Conservation (phyloP, 441 rosid genomes). For the Adansonia grandidieri region DNA sequence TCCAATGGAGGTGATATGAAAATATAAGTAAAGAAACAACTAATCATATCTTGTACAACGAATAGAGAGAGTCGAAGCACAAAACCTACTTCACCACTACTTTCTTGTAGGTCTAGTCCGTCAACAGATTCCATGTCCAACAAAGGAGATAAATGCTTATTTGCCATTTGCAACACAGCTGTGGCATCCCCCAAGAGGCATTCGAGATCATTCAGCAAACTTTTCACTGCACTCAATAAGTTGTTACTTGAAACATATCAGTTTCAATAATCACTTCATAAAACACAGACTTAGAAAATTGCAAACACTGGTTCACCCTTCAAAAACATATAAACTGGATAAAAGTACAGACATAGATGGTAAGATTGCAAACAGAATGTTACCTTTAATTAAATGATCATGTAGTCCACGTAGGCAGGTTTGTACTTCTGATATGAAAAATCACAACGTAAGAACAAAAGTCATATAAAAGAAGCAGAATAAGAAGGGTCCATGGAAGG, state of each 20-base stretch:
- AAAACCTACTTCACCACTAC: conserved; percentile 44
- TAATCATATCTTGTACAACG: not conserved
- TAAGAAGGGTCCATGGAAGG: not conserved
- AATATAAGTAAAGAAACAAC: not conserved
- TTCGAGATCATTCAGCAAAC: too few species aligned
- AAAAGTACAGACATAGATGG: not conserved
- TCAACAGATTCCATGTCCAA: conserved; percentile 35
- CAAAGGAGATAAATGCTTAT: conserved; percentile 33
- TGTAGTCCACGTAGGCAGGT: conserved; percentile 57
- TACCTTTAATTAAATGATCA: conserved; percentile 66
- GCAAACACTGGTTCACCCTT: not conserved
- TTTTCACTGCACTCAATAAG: too few species aligned
- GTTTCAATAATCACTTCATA: not conserved
- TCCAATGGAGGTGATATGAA: conserved; percentile 8
- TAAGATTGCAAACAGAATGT: conserved; percentile 9
- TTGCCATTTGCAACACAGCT: too few species aligned
- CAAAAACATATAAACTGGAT: not conserved
- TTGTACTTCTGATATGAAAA: conserved; percentile 56
- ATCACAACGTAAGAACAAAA: not conserved
- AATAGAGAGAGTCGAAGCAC: not conserved
- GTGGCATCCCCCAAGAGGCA: conserved; percentile 13
- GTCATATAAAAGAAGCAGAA: not conserved
- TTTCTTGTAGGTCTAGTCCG: conserved; percentile 37
- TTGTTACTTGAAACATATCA: not conserved
- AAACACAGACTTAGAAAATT: not conserved